Evolutionary conservation across 140 eudicot genomes (phyloP), one percentile per base, ranked within the genome.

Genomic region (Erigeron philadelphicus): DNA sequence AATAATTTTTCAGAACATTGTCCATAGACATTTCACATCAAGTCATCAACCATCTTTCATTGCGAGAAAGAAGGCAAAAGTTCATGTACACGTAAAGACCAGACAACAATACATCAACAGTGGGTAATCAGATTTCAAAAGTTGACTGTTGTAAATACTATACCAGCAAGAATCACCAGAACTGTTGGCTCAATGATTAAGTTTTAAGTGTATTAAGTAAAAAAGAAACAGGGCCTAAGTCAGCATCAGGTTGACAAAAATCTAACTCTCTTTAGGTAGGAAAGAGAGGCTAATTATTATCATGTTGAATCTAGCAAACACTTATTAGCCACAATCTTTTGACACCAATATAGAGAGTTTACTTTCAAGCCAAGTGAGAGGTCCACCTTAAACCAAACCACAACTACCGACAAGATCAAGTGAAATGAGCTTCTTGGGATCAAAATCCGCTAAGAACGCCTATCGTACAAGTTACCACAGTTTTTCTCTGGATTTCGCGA

Each of bases 1-100:
- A 76, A 76, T 25, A 52, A 35, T 10, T 21, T 56, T 55, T 38
- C 11, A 69, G 64, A 41, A 6, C 10, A 53, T 6, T 21, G 18
- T n/a, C 9, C 38, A 16, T 1, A 8, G 31, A 1, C 46, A 0
- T 35, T 67, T 38, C 31, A 49, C 1, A 67, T 5, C 49, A 23
- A 49, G 31, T 10, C 1, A 67, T 5, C 49, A 23, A 49, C 47
- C 15, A 49, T 5, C 54, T 25, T 61, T 64, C 5, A 8, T 44
- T 9, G 5, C 9, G 54, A 19, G 1, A 5, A 11, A 11, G 18
- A 19, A 17, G 41, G n/a, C 9, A 65, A 31, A 65, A 11, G 9
- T 9, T 13, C 59, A 47, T 23, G 61, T 15, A 4, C 54, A 15
- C 15, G 13, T 0, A 41, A 42, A 43, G 17, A 12, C 6, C 10